These are phyloP conservation scores for Melanomma pulvis-pyrius DNA, from an alignment of 495 filamentous ascomycete species.

Conservation along the genomic window DNA sequence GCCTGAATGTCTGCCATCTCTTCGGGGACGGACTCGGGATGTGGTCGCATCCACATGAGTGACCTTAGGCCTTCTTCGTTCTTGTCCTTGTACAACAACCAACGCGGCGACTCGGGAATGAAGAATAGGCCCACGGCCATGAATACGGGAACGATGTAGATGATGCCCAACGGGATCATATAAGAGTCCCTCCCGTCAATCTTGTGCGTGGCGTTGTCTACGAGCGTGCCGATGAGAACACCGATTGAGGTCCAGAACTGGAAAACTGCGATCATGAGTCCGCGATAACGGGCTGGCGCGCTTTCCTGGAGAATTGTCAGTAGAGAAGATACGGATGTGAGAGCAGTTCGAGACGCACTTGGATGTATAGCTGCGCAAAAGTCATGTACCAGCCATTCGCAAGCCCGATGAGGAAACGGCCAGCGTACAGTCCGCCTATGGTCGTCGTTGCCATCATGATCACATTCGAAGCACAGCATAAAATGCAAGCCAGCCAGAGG, in stretches of 20 bases:
- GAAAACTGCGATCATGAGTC: conserved; percentile 55
- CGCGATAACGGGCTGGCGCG: conserved; percentile 28
- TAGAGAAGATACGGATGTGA: neutral
- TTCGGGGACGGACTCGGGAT: conserved; percentile 47
- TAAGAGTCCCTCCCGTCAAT: conserved; percentile 54
- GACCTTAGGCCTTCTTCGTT: conserved; percentile 54
- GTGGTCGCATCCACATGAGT: conserved; percentile 53
- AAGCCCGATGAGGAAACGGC: conserved; percentile 29
- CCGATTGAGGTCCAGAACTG: conserved; percentile 49
- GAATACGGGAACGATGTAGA: conserved; percentile 60
- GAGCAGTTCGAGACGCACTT: neutral
- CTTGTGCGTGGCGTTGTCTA: conserved; percentile 61
- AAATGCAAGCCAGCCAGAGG: conserved; percentile 41
- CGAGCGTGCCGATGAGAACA: conserved; percentile 52
- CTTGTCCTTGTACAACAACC: conserved; percentile 58
- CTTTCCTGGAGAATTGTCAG: neutral
- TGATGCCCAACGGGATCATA: conserved; percentile 61
- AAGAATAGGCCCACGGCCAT: conserved; percentile 57
- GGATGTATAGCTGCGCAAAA: conserved; percentile 34
- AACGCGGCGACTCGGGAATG: conserved; percentile 66
- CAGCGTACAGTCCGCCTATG: conserved; percentile 24
- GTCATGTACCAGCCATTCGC: conserved; percentile 36
- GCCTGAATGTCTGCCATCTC: conserved; percentile 58
- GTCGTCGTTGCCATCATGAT: conserved; percentile 33
- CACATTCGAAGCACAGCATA: conserved; percentile 27